Conservation (phyloP, 805 yeast species). For the Wickerhamiella cacticola region DNA sequence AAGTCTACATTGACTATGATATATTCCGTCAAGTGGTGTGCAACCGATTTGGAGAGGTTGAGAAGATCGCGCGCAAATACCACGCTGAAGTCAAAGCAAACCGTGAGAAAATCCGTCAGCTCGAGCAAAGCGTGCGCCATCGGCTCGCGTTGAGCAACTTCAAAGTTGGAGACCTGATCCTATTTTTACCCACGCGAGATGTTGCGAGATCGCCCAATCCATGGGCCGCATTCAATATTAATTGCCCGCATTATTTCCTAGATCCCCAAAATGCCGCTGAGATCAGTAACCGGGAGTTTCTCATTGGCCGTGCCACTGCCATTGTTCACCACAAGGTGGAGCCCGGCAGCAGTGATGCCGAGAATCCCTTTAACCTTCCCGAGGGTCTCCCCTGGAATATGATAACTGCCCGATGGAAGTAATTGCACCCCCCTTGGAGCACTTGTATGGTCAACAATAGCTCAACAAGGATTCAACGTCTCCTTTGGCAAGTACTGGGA, state of each 20-base stretch:
- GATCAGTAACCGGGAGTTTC: slow-evolving; percentile 54
- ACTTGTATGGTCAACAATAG: neutral
- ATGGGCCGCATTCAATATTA: slow-evolving; percentile 93
- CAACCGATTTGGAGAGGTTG: slow-evolving; percentile 79
- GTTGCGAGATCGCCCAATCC: slow-evolving; percentile 37
- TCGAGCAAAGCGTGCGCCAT: slow-evolving; percentile 30
- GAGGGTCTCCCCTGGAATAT: slow-evolving; percentile 36
- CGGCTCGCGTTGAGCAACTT: slow-evolving; percentile 61
- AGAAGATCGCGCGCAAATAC: slow-evolving; percentile 71
- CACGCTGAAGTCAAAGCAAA: slow-evolving; percentile 56
- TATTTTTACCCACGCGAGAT: slow-evolving; percentile 69
- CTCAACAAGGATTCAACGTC: too few species aligned
- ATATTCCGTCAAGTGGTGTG: slow-evolving; percentile 38
- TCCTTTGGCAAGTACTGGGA: too few species aligned
- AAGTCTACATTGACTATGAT: slow-evolving; percentile 31
- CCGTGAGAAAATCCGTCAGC: slow-evolving; percentile 28
- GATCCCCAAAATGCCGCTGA: slow-evolving; percentile 33
- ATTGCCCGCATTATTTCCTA: slow-evolving; percentile 73
- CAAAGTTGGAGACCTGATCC: slow-evolving; percentile 60
- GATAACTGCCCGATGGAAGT: slow-evolving; percentile 16
- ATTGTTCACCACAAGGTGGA: slow-evolving; percentile 37
- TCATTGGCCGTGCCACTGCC: slow-evolving; percentile 56
- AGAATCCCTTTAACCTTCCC: slow-evolving; percentile 57
- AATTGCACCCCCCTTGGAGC: too few species aligned
- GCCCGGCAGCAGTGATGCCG: slow-evolving; percentile 28